These are phyloP conservation scores for Stenogyne calaminthoides DNA, from an alignment of 305 asterid genomes.

Conservation along the genomic window DNA sequence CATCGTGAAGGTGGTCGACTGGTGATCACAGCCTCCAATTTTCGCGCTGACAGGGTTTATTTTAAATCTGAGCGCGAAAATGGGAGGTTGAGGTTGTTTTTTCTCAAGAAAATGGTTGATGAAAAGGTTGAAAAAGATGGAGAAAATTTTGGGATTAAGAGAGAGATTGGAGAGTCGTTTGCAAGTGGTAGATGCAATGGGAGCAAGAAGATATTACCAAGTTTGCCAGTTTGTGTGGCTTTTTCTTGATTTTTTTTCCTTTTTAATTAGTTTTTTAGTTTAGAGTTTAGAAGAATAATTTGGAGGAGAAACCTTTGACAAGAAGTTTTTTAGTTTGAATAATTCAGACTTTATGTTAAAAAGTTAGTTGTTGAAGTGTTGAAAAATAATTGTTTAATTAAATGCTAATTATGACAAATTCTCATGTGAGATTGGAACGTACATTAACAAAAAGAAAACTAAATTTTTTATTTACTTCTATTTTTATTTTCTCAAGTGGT, in stretches of 20 bases:
- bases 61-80: conserved; percentile 54
- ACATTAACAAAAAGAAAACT: neutral
- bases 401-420: neutral
- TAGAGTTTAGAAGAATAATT: neutral
- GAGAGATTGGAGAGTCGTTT: conserved; percentile 35
- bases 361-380: neutral
- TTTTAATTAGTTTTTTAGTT: neutral
- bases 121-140: conserved; percentile 19
- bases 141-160: conserved; percentile 32
- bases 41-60: conserved; percentile 25
- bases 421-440: neutral
- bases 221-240: conserved; percentile 53
- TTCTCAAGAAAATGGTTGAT: conserved; percentile 15
- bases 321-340: neutral
- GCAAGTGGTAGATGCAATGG: conserved; percentile 52
- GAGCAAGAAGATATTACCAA: conserved; percentile 38
- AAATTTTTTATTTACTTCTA: neutral
- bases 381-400: neutral
- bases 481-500: too few species aligned
- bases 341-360: neutral
- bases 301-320: neutral
- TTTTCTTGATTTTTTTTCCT: conserved; percentile 40
- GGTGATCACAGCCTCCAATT: conserved; percentile 44
- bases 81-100: conserved; percentile 64
- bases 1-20: conserved; percentile 68